Evolutionary conservation across 1,139 yeast genomes (phyloP), one percentile per base, ranked within the genome.

Genomic region (Candida sojae): DNA sequence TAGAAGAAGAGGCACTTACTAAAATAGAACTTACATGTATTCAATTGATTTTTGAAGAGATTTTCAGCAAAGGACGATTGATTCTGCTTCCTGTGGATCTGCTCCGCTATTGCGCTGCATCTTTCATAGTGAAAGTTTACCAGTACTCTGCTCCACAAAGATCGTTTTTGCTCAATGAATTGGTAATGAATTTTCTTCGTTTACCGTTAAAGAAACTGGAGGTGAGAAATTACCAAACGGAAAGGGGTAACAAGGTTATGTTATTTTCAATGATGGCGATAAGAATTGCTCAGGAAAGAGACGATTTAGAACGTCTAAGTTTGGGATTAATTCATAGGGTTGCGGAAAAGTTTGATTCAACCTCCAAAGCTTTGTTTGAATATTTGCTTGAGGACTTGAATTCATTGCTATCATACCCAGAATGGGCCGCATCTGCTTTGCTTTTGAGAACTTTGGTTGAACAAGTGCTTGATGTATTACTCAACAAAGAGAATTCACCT

Each of bases 361-460:
- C 44, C 5, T n/a, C 64, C 62, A 26, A 78, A 75, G 40, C 67
- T 63, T 29, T 57, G 74, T 59, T 86, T 38, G 87, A 84, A 36
- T 56, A 74, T 10, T 68, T 85, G 30, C 56, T 84, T 2, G 80
- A 78, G 38, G 96, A 88, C 57, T 64, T 88, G 31, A 52, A 82
- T 6, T 55, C 58, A 0, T 64, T 86, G 47, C 57, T 86, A 2
- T 61, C 68, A 3, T 64, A 62, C 12, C 88, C 90, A 0, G 85
- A 82, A 48, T 87, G 86, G 81, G 73, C 88, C 0, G 80, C 80
- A 0, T 71, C 84, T 0, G 88, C 82, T 10, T 28, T 12, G n/a
- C 31, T 53, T 33, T 28, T 48, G 25, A 34, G 25, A 23, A 17
- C 21, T 13, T 28, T 52, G 35, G 37, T 21, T 5, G 40, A 30